phyloP scores from a whole-genome alignment of 495 filamentous ascomycete genomes.

The Talaromyces wortmannii region DNA sequence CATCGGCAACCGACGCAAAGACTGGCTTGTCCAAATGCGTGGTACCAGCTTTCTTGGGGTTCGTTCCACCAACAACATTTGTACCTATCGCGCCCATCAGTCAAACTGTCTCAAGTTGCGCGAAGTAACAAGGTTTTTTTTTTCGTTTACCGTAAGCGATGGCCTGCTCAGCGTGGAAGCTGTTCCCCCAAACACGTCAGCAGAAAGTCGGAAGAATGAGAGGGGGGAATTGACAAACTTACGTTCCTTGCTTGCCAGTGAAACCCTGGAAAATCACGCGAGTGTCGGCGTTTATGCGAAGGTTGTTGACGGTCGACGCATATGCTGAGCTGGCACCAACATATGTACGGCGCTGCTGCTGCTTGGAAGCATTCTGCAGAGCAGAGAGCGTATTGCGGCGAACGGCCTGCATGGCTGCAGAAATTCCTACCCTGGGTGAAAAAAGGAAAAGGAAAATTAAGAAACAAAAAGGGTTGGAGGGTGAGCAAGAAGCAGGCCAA shows the following conservation, averaged over 20 bases:
- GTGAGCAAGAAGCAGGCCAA: not conserved
- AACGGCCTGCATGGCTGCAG: constrained; percentile 47
- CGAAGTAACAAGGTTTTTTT: too few species aligned
- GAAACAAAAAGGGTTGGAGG: not conserved
- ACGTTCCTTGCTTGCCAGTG: constrained; percentile 98
- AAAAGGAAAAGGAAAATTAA: constrained; percentile 6
- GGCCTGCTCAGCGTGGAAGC: constrained; percentile 95
- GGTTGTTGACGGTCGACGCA: constrained; percentile 76
- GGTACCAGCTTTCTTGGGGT: constrained; percentile 94
- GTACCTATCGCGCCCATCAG: constrained; percentile 56
- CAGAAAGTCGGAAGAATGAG: constrained; percentile 7
- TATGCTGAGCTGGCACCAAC: constrained; percentile 65
- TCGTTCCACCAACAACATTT: constrained; percentile 95
- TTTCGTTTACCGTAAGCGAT: constrained; percentile 83
- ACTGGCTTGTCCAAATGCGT: constrained; percentile 88
- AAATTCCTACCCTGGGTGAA: constrained; percentile 12
- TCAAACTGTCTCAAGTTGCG: not conserved
- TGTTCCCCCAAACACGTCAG: constrained; percentile 44
- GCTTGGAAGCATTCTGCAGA: constrained; percentile 39
- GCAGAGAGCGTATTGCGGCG: constrained; percentile 42
- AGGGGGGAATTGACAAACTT: constrained; percentile 38
- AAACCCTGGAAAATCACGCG: constrained; percentile 97
- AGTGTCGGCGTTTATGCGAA: constrained; percentile 86
- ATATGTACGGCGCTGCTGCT: constrained; percentile 55
- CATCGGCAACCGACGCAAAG: constrained; percentile 83